These are phyloP conservation scores for Candida ficus DNA, from an alignment of 805 yeast genomes.

Conservation along the genomic window DNA sequence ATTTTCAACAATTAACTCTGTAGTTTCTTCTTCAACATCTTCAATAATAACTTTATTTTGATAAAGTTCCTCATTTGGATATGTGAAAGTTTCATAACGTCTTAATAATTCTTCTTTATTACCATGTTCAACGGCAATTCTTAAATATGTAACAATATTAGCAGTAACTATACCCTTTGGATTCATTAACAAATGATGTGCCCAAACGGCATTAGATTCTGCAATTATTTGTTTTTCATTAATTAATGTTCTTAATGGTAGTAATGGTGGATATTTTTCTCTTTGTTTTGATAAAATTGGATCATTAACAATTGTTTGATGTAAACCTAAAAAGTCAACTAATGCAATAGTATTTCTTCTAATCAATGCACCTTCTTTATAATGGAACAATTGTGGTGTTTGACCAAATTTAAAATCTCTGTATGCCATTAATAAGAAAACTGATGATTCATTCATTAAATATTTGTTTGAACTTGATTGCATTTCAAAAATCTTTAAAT, in stretches of 20 bases:
- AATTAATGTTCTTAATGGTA: conserved; percentile 49
- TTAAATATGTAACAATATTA: conserved; percentile 47
- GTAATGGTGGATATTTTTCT: conserved; percentile 51
- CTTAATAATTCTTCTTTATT: conserved; percentile 31
- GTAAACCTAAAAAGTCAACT: conserved; percentile 32
- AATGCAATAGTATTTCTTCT: conserved; percentile 42
- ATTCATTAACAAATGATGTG: conserved; percentile 39
- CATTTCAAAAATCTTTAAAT: conserved; percentile 39
- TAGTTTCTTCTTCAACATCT: conserved; percentile 3
- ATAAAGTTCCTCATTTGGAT: conserved; percentile 21
- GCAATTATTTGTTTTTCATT: conserved; percentile 44
- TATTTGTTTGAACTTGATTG: conserved; percentile 7
- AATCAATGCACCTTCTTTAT: conserved; percentile 41
- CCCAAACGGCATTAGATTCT: conserved; percentile 78
- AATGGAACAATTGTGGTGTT: conserved; percentile 33
- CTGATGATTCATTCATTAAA: conserved; percentile 13
- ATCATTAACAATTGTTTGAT: conserved; percentile 16
- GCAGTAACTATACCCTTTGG: conserved; percentile 40
- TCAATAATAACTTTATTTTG: conserved; percentile 12
- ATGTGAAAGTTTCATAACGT: conserved; percentile 33
- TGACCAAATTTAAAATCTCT: conserved; percentile 31
- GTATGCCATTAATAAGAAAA: conserved; percentile 44
- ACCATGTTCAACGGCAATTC: conserved; percentile 36
- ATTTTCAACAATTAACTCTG: conserved; percentile 15
- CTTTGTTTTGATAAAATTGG: conserved; percentile 13